Evolutionary conservation across 2,329 filamentous ascomycete genomes (phyloP).

Genomic region (Sordariomycetes sp.): DNA sequence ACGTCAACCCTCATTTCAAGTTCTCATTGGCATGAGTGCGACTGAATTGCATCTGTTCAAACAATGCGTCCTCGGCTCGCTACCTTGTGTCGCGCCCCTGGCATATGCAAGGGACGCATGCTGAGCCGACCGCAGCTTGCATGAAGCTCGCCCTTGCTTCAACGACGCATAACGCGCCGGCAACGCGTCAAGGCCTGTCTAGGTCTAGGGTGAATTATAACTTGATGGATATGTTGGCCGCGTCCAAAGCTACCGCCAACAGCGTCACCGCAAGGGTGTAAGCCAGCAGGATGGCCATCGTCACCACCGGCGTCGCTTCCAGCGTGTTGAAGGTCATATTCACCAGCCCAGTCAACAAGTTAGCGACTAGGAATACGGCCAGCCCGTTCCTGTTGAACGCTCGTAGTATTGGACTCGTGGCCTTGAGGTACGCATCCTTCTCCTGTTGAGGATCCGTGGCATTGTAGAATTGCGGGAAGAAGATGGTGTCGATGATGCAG

Average conservation of each 20-base stretch:
- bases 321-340: slow-evolving; percentile 83
- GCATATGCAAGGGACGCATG: too few relatives aligned
- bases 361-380: slow-evolving; percentile 76
- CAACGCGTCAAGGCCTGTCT: too few relatives aligned
- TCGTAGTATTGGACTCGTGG: slow-evolving; percentile 72
- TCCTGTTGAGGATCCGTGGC: slow-evolving; percentile 47
- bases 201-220: slow-evolving; percentile 35
- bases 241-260: slow-evolving; percentile 59
- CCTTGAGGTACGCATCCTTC: slow-evolving; percentile 51
- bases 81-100: too few relatives aligned
- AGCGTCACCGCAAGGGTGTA: slow-evolving; percentile 63
- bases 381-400: slow-evolving; percentile 87
- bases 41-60: too few relatives aligned
- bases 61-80: too few relatives aligned
- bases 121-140: too few relatives aligned
- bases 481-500: slow-evolving; percentile 64
- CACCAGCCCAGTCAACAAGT: slow-evolving; percentile 78
- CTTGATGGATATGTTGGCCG: slow-evolving; percentile 61
- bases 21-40: too few relatives aligned
- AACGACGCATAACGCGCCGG: too few relatives aligned
- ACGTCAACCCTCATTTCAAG: too few relatives aligned
- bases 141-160: too few relatives aligned
- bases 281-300: slow-evolving; percentile 65
- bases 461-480: slow-evolving; percentile 66
- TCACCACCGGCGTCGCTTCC: slow-evolving; percentile 50